Evolutionary conservation across 202 grass and related monocot species (phyloP).

Genomic region (Cymbopogon flexuosus): DNA sequence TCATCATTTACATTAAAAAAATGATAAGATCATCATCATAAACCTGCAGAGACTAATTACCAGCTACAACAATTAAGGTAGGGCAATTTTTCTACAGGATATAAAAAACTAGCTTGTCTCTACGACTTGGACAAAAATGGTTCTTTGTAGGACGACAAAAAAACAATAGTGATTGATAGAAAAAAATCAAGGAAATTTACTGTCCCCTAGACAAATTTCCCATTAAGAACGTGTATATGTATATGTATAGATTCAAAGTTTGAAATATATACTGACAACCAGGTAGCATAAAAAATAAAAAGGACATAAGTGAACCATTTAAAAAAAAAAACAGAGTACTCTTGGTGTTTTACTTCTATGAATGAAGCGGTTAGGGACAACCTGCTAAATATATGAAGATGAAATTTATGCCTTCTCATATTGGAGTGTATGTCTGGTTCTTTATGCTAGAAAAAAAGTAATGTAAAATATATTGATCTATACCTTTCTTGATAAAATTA

Average conservation of each 20-base stretch:
- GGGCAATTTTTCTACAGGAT: neutral
- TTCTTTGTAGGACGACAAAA: neutral
- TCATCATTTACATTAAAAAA: neutral
- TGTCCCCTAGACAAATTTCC: neutral
- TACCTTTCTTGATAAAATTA: conserved; percentile 73
- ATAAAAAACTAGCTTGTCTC: neutral
- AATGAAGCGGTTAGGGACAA: neutral
- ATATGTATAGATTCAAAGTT: neutral
- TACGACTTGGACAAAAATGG: neutral
- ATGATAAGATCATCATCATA: conserved; percentile 17
- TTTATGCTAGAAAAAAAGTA: neutral
- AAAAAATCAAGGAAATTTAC: neutral
- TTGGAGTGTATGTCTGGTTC: neutral
- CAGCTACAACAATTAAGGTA: neutral
- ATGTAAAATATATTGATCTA: neutral
- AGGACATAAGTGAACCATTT: neutral
- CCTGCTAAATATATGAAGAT: neutral
- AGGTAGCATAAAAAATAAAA: neutral
- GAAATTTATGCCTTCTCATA: neutral
- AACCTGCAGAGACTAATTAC: conserved; percentile 16
- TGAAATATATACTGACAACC: neutral
- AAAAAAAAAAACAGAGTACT: neutral
- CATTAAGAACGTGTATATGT: neutral
- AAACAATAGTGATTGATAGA: neutral
- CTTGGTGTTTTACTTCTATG: neutral